Conservation (phyloP, 306 rosid species). For the Abrus pulchellus region DNA sequence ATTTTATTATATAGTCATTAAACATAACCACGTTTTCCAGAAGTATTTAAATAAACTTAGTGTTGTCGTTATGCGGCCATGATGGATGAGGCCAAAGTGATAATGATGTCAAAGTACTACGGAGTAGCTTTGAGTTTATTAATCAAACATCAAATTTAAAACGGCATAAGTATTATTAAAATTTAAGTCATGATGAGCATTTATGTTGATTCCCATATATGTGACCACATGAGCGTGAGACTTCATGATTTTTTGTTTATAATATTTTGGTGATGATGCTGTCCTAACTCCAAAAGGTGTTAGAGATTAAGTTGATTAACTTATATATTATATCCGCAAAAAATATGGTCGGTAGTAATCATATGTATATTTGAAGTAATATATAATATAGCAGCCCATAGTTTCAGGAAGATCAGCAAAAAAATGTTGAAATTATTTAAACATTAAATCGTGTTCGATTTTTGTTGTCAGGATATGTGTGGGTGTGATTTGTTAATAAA, state of each 20-base stretch:
- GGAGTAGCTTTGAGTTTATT: constrained; percentile 33
- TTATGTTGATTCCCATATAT: not conserved
- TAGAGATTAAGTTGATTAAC: constrained; percentile 2
- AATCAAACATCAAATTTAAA: constrained; percentile 5
- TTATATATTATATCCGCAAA: constrained; percentile 7
- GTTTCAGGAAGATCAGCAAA: not conserved
- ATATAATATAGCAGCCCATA: constrained; percentile 14
- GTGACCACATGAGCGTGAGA: not conserved
- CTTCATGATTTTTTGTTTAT: constrained; percentile 17
- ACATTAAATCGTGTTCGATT: not conserved
- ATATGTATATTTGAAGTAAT: not conserved
- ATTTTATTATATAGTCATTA: constrained; percentile 31
- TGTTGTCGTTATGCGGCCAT: constrained; percentile 34
- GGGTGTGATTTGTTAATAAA: not conserved
- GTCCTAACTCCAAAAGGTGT: constrained; percentile 27
- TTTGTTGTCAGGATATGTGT: not conserved
- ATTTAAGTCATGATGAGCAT: constrained; percentile 43
- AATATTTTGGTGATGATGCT: constrained; percentile 25
- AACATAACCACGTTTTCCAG: constrained; percentile 39
- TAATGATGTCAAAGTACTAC: constrained; percentile 52
- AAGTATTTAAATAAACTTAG: constrained; percentile 21
- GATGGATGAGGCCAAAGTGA: constrained; percentile 44
- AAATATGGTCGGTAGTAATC: constrained; percentile 2
- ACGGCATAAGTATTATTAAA: not conserved
- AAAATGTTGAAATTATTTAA: not conserved